phyloP scores from a whole-genome alignment of 2,329 filamentous ascomycete species.

The Aureobasidium namibiae region DNA sequence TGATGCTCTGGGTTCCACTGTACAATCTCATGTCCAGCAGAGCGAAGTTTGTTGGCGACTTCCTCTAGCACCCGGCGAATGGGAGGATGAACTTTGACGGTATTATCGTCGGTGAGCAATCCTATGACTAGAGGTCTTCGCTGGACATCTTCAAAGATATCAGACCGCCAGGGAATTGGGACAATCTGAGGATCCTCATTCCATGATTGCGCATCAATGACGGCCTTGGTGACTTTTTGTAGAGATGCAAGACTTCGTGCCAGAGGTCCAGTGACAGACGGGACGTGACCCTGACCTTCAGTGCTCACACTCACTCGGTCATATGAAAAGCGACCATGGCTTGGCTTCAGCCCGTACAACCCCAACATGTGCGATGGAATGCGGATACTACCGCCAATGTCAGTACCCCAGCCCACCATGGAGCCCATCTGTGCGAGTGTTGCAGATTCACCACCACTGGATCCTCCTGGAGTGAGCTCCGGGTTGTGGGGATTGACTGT shows the following conservation, averaged over 20 bases:
- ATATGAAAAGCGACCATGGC: constrained; percentile 49
- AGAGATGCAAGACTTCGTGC: neutral
- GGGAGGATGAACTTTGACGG: neutral
- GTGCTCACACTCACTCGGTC: constrained; percentile 52
- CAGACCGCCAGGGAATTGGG: neutral
- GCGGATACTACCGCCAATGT: constrained; percentile 22
- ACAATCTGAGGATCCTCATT: neutral
- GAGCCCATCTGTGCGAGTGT: neutral
- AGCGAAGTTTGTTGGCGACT: neutral
- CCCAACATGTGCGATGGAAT: constrained; percentile 43
- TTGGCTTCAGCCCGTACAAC: constrained; percentile 43
- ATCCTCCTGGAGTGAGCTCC: neutral
- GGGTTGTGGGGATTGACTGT: neutral
- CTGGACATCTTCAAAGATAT: neutral
- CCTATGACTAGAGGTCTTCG: neutral
- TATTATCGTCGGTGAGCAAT: neutral
- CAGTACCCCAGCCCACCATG: neutral
- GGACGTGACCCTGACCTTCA: constrained; percentile 44
- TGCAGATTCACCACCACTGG: neutral
- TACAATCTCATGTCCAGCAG: neutral
- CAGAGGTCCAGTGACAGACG: neutral
- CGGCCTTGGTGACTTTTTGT: neutral
- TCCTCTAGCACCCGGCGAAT: neutral
- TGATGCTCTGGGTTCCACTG: neutral
- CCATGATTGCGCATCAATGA: neutral